Percentiles rank a stretch among this genome's conserved stretches.
These are phyloP conservation scores for Vigna trinervia DNA, from an alignment of 306 rosid genomes.

Conservation along the genomic window DNA sequence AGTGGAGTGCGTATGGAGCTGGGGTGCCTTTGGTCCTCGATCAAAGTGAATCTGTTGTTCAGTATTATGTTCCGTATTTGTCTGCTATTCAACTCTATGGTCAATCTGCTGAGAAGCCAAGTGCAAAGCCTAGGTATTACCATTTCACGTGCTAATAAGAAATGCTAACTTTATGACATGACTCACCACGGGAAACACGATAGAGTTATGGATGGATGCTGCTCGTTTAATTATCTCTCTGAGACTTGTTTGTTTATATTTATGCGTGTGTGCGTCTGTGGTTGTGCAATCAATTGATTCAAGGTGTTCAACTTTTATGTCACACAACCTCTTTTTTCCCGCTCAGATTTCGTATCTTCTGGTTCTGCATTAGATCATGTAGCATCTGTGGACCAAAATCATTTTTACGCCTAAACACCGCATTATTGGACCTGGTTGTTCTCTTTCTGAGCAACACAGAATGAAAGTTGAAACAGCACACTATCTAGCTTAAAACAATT, in stretches of 20 bases:
- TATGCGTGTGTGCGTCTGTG: background rate
- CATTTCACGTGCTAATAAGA: background rate
- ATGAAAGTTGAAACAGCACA: background rate
- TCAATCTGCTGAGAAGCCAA: slow-evolving; percentile 58
- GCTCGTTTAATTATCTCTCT: background rate
- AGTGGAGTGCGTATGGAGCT: slow-evolving; percentile 93
- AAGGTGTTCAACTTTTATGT: background rate
- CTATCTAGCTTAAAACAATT: background rate
- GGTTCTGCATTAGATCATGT: no score
- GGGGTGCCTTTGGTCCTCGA: slow-evolving; percentile 87
- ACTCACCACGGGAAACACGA: background rate
- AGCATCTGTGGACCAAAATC: background rate
- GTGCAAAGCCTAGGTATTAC: slow-evolving; percentile 71
- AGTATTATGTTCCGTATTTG: slow-evolving; percentile 90
- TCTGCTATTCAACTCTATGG: slow-evolving; percentile 88
- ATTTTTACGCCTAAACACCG: background rate
- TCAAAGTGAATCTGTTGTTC: slow-evolving; percentile 76
- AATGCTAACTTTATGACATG: background rate
- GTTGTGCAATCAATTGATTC: background rate
- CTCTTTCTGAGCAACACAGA: background rate
- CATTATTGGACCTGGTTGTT: background rate
- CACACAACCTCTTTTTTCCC: background rate
- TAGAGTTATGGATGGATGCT: background rate
- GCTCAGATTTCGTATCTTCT: background rate
- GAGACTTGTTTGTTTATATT: background rate